Percentiles rank a stretch among this genome's conserved stretches.
phyloP scores from a whole-genome alignment of 768 basidiomycete genomes.

The Harrya chromipes region DNA sequence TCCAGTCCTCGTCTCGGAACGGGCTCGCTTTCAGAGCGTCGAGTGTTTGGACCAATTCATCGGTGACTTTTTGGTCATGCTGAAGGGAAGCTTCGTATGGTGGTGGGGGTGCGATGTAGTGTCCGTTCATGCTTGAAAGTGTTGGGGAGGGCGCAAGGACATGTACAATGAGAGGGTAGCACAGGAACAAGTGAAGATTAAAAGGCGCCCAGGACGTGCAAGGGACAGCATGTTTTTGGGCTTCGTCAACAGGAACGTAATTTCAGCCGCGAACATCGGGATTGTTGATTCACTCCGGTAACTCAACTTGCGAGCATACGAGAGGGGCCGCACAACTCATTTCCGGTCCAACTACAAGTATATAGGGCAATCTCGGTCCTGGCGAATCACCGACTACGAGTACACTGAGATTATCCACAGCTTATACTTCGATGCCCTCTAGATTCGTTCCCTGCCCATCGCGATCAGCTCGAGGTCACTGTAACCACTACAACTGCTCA shows the following conservation, averaged over 20 bases:
- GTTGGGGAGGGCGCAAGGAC: too few species aligned
- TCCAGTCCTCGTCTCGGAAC: constrained; percentile 15
- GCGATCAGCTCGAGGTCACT: neutral
- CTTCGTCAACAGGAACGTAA: neutral
- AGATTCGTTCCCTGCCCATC: constrained; percentile 70
- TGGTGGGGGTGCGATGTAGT: constrained; percentile 36
- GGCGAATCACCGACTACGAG: constrained; percentile 10
- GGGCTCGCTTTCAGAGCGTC: constrained; percentile 10
- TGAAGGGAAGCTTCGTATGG: constrained; percentile 40
- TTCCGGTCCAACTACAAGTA: constrained; percentile 2
- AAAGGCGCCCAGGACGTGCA: constrained; percentile 10
- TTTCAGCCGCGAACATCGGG: too few species aligned
- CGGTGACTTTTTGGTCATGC: constrained; percentile 52
- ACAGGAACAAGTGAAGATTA: neutral
- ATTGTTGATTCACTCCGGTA: neutral
- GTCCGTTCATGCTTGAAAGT: constrained; percentile 22
- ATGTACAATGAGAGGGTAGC: too few species aligned
- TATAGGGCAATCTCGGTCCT: too few species aligned
- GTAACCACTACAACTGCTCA: constrained; percentile 32
- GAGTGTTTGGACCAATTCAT: constrained; percentile 10
- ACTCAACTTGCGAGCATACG: neutral
- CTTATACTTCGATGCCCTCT: constrained; percentile 77
- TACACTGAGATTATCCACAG: neutral
- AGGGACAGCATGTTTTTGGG: constrained; percentile 11
- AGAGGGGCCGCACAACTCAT: constrained; percentile 7